These are phyloP conservation scores for Thelonectria rubi DNA, from an alignment of 2,329 filamentous ascomycete genomes.

Conservation along the genomic window DNA sequence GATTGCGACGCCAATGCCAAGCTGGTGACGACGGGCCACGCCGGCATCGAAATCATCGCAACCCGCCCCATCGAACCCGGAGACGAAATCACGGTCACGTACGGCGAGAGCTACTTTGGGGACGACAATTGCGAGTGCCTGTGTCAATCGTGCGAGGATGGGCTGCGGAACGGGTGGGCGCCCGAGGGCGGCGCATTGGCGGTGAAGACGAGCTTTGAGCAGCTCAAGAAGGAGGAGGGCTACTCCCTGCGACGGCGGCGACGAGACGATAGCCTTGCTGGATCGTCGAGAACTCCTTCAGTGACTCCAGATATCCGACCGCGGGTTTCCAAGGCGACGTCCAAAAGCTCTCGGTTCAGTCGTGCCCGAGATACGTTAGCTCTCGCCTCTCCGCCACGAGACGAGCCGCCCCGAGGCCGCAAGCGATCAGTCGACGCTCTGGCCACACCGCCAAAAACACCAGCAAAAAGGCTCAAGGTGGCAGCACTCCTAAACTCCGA, in stretches of 20 bases:
- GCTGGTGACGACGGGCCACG: constrained; percentile 82
- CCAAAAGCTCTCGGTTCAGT: constrained; percentile 46
- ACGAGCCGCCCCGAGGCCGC: constrained; percentile 39
- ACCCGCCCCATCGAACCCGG: constrained; percentile 82
- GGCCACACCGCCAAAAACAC: constrained; percentile 64
- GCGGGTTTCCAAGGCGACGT: constrained; percentile 54
- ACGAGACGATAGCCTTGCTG: constrained; percentile 59
- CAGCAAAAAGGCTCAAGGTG: constrained; percentile 59
- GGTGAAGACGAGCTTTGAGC: constrained; percentile 64
- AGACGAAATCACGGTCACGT: constrained; percentile 96
- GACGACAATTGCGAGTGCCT: constrained; percentile 94
- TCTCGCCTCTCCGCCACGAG: constrained; percentile 41
- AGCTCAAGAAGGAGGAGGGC: constrained; percentile 55
- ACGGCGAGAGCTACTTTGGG: constrained; percentile 96
- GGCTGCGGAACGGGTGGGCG: constrained; percentile 83
- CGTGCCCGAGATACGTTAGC: constrained; percentile 48
- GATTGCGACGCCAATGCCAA: constrained; percentile 94
- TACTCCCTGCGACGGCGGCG: constrained; percentile 67
- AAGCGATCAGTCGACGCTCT: constrained; percentile 57
- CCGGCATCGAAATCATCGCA: constrained; percentile 91
- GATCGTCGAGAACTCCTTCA: constrained; percentile 65
- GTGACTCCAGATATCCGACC: constrained; percentile 65
- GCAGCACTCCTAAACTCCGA: constrained; percentile 41
- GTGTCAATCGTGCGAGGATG: constrained; percentile 84
- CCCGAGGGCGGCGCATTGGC: constrained; percentile 57